Evolutionary conservation across 2,329 filamentous ascomycete species (phyloP).

Genomic region (Aspergillus pseudonomiae): DNA sequence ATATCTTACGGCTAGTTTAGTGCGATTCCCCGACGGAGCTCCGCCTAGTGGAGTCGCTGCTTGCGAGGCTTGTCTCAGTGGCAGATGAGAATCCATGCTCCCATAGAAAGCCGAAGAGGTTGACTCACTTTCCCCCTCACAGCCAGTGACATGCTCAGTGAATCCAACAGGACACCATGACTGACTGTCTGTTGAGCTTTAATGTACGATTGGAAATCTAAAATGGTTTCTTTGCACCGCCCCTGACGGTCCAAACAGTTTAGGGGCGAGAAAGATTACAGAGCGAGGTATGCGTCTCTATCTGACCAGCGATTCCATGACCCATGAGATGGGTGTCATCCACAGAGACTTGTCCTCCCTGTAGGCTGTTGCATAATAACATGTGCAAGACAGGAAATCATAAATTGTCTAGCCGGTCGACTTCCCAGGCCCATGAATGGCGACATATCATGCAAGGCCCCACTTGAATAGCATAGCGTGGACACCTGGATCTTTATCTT

Average conservation of each 20-base stretch:
- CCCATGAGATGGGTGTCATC: background rate
- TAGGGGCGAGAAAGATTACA: background rate
- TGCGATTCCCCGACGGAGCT: background rate
- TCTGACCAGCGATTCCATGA: background rate
- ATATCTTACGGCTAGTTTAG: background rate
- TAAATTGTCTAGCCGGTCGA: background rate
- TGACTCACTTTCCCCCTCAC: too few species aligned
- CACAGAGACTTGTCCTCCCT: background rate
- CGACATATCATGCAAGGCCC: background rate
- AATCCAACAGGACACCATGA: background rate
- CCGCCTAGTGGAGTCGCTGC: background rate
- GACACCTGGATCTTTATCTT: background rate
- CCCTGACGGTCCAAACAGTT: background rate
- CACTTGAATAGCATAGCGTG: background rate
- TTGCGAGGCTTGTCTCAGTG: slow-evolving; percentile 1
- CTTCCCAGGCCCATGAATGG: background rate
- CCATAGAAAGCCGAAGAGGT: background rate
- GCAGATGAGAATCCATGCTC: background rate
- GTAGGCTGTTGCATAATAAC: background rate
- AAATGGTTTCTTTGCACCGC: background rate
- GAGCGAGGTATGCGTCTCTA: background rate
- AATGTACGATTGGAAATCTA: background rate
- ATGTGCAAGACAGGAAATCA: background rate
- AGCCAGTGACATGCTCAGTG: background rate
- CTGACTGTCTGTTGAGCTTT: background rate